A percentile compares a stretch with the other conserved stretches of the same genome.
phyloP scores from a whole-genome alignment of 345 rosid species.

The Punica granatum region DNA sequence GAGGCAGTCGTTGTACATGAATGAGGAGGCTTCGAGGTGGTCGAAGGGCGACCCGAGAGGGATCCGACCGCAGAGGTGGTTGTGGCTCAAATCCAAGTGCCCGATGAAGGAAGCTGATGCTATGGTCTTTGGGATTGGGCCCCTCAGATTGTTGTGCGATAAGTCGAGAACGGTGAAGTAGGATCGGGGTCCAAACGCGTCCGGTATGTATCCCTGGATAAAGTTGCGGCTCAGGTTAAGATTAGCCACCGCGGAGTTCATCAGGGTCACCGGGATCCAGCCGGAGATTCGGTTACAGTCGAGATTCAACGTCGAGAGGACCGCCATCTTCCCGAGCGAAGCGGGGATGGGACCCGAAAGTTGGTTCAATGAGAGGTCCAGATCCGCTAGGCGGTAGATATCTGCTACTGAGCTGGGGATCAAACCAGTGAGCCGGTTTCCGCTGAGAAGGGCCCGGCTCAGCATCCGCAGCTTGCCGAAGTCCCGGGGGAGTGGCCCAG shows the following conservation, averaged over 20 bases:
- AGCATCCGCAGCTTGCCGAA: slow-evolving; percentile 30
- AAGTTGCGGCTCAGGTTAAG: slow-evolving; percentile 35
- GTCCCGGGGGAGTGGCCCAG: slow-evolving; percentile 27
- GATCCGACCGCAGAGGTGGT: slow-evolving; percentile 38
- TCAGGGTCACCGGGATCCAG: slow-evolving; percentile 23
- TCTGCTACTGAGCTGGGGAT: slow-evolving; percentile 26
- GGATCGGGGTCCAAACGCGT: slow-evolving; percentile 29
- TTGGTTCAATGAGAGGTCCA: slow-evolving; percentile 34
- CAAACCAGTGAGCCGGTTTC: slow-evolving; percentile 22
- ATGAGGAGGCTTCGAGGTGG: slow-evolving; percentile 40
- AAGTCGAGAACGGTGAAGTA: slow-evolving; percentile 39
- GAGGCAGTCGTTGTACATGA: slow-evolving; percentile 31
- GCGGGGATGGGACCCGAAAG: slow-evolving; percentile 31
- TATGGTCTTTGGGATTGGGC: slow-evolving; percentile 27
- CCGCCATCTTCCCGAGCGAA: slow-evolving; percentile 37
- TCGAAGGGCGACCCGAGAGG: slow-evolving; percentile 35
- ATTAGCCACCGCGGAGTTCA: slow-evolving; percentile 27
- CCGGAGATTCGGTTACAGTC: slow-evolving; percentile 30
- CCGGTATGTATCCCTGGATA: slow-evolving; percentile 25
- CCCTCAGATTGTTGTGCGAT: slow-evolving; percentile 31
- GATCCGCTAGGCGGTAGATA: slow-evolving; percentile 38
- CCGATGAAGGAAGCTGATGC: slow-evolving; percentile 30
- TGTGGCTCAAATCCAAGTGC: slow-evolving; percentile 44
- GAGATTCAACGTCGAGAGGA: slow-evolving; percentile 33
- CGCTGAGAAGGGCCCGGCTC: slow-evolving; percentile 37